Evolutionary conservation across 305 asterid species (phyloP).

Genomic region (Fraxinus ornus): DNA sequence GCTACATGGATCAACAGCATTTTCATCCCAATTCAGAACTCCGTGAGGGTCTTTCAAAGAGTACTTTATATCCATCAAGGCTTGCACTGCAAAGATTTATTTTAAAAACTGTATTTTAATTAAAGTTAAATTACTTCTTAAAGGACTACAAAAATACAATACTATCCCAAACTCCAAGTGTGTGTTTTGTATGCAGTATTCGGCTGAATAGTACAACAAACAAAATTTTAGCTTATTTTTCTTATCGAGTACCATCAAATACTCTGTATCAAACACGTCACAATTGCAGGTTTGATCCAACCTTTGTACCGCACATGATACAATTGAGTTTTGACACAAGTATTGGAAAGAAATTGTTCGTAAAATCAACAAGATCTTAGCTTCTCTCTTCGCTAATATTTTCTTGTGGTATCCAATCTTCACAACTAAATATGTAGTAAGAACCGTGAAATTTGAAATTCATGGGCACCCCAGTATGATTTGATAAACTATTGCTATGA

Average conservation of each 20-base stretch:
- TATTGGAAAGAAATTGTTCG: too few relatives aligned
- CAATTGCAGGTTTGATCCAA: neutral
- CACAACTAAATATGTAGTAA: neutral
- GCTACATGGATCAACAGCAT: constrained; percentile 92
- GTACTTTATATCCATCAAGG: constrained; percentile 78
- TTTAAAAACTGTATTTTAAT: neutral
- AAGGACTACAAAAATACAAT: neutral
- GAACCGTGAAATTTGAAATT: neutral
- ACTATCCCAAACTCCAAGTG: neutral
- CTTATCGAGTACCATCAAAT: neutral
- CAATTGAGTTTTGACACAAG: neutral
- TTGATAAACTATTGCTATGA: neutral
- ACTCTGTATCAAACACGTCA: neutral
- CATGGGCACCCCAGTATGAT: neutral
- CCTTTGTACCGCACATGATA: too few relatives aligned
- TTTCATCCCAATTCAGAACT: constrained; percentile 74
- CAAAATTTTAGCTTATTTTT: neutral
- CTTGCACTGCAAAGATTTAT: constrained; percentile 48
- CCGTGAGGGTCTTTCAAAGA: constrained; percentile 61
- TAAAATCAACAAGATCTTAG: neutral
- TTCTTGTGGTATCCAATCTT: neutral
- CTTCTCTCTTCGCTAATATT: too few relatives aligned
- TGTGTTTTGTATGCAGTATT: neutral
- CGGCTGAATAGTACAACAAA: neutral
- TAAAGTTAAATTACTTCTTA: neutral